Evolutionary conservation across 2,329 filamentous ascomycete genomes (phyloP), one percentile per base, ranked within the genome.

Genomic region (Claviceps humidiphila): DNA sequence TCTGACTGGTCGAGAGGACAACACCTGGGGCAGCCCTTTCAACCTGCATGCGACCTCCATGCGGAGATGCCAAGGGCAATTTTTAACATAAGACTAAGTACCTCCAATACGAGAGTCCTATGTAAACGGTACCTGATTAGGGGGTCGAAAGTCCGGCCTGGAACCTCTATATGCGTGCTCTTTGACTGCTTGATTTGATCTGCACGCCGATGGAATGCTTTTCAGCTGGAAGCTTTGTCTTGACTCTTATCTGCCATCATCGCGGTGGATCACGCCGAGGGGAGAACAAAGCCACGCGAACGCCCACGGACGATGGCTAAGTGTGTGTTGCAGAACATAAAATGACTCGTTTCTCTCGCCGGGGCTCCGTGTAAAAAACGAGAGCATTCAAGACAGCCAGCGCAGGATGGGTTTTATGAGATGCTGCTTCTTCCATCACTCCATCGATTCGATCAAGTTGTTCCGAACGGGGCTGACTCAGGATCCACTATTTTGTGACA

Each of bases 401-500:
- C 30, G 30, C 30, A 34, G 30, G 9, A 34, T 34, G 30, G 30
- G 4, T 11, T 34, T 2, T 11, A 34, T 34, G 30, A 34, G 6
- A 43, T 24, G 11, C 20, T 43, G 24, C 9, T 24, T 20, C 20
- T 20, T 20, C 20, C 20, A 20, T 20, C 41, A 22, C 41, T 14
- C 17, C 9, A 22, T 43, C 5, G 13, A 42, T 42, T 16, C 9
- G 22, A 44, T 14, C 42, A 44, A 16, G 42, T 16, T 44, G 22
- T 24, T 44, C 20, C 16, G 41, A 6, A 17, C 24, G 16, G n/a
- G 16, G 16, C 5, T 26, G 24, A 24, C 16, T 8, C 24, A 30
- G 44, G 45, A 47, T 22, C 47, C 47, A 48, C 37, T 48, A n/a
- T 40, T 48, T n/a, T 20, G 30, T 48, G 45, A 47, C 45, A 47